Base-by-base conservation (phyloP, 2,329 filamentous ascomycete species). In the Bertia moriformis region DNA sequence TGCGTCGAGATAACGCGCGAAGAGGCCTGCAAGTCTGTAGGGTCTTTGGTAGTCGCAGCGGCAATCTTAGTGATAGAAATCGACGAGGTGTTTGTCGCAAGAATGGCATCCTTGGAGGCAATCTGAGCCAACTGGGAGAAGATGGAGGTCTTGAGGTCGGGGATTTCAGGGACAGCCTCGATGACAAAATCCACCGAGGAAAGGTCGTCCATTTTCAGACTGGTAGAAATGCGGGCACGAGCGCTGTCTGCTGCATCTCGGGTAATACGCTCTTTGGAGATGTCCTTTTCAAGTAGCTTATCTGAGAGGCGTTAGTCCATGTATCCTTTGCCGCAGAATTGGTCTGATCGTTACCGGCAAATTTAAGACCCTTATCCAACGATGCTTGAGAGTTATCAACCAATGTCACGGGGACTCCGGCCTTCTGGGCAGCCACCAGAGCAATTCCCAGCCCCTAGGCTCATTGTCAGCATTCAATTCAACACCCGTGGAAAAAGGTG, bases 11-110 rank as follows among this genome's bases (percentile, higher is more conserved):
- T 77, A 7, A 98, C 91, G 37, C 91, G 81, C 4, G 86, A 89
- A 33, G 85, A 82, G 30, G 79, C 83, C 33, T 78, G 80, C 18
- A 84, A 78, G 52, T 94, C 83, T 14, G 66, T 89, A 1, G 86
- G 81, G 53, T 93, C 76, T 41, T 68, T 67, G 18, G 78, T 82
- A 1, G 89, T 89, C 7, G 88, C 76, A 3, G 91, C 88, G 15
- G 91, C 91, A 51, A 98, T 95, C 54, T 82, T 83, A 33, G 91
- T 98, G 58, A 98, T 95, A 43, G 85, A 89, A 56, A 98, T 98
- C 44, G 87, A 94, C n/a, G 87, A 94, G 4, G 91, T 98, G 66
- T 98, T 98, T 45, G 91, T 98, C 4, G 91, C 89, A 24, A 98
- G 73, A 50, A 98, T 84, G 42, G 91, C 77, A 54, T 96, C 86